A percentile compares a stretch with the other conserved stretches of the same genome.
These are phyloP conservation scores for Penicillium sp. DNA, from an alignment of 2,329 filamentous ascomycete species.

Conservation along the genomic window DNA sequence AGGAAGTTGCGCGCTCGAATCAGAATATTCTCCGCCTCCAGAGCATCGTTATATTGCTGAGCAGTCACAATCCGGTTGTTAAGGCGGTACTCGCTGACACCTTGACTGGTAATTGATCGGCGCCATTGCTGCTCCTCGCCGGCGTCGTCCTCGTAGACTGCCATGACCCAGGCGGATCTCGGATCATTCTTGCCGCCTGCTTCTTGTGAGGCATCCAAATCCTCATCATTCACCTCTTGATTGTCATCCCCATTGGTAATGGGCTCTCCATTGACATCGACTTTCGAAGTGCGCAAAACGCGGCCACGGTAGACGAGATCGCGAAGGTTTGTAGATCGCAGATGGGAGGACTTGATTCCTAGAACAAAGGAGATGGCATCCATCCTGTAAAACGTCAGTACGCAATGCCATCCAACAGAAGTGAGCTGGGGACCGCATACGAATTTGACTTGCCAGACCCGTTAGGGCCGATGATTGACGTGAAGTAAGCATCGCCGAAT, in stretches of 20 bases:
- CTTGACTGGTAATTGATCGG: conserved; percentile 81
- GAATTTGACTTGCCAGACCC: conserved; percentile 99
- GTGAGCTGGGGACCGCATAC: conserved; percentile 49
- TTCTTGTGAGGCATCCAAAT: conserved; percentile 57
- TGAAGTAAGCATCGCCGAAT: conserved; percentile 98
- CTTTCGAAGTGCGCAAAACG: conserved; percentile 84
- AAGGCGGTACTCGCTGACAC: conserved; percentile 92
- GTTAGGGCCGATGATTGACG: conserved; percentile 98
- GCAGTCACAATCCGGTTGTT: conserved; percentile 86
- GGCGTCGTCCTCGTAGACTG: conserved; percentile 95
- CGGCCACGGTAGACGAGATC: conserved; percentile 95
- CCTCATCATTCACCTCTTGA: conserved; percentile 56
- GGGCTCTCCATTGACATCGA: conserved; percentile 79
- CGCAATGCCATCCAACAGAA: not conserved
- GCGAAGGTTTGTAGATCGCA: conserved; percentile 87
- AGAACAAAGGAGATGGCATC: conserved; percentile 98
- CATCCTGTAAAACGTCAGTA: conserved; percentile 60
- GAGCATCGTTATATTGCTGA: conserved; percentile 85
- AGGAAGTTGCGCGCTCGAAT: conserved; percentile 98
- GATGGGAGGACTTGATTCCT: conserved; percentile 96
- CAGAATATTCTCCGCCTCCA: conserved; percentile 91
- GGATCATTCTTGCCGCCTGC: conserved; percentile 65
- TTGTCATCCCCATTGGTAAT: conserved; percentile 60
- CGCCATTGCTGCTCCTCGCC: conserved; percentile 96
- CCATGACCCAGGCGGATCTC: conserved; percentile 97